Evolutionary conservation across 345 rosid species (phyloP).

Genomic region (Linum trigynum): DNA sequence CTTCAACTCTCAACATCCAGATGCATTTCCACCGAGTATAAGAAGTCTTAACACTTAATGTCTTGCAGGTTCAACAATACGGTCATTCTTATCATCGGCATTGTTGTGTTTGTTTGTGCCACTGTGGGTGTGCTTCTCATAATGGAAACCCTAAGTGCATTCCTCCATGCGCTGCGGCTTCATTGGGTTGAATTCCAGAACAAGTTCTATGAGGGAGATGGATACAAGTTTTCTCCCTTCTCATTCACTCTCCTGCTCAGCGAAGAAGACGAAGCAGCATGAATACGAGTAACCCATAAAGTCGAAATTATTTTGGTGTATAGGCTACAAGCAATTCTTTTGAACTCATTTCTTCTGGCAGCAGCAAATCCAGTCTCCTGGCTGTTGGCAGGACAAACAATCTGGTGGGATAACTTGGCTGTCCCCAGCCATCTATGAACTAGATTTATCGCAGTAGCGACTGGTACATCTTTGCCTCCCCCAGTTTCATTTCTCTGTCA

Average conservation of each 20-base stretch:
- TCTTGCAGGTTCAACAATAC: conserved; percentile 1
- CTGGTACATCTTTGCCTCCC: too few relatives aligned
- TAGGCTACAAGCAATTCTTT: conserved; percentile 7
- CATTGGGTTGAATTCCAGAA: conserved; percentile 7
- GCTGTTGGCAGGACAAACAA: too few relatives aligned
- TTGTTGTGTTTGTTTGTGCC: conserved; percentile 3
- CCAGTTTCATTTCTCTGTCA: too few relatives aligned
- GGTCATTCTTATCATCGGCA: not conserved
- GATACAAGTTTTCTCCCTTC: not conserved
- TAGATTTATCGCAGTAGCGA: too few relatives aligned
- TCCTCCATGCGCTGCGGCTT: conserved; percentile 2
- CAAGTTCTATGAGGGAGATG: conserved; percentile 5
- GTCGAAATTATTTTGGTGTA: conserved; percentile 1
- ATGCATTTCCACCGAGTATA: not conserved
- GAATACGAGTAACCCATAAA: not conserved
- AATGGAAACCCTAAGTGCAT: conserved; percentile 3
- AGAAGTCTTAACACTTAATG: not conserved
- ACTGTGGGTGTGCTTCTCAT: conserved; percentile 4
- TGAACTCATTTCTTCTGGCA: not conserved
- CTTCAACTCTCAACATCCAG: not conserved
- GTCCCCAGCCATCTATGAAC: too few relatives aligned
- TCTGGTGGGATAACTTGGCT: too few relatives aligned
- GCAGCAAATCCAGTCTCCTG: too few relatives aligned
- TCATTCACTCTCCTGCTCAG: not conserved
- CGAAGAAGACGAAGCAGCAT: conserved; percentile 1